Evolutionary conservation across 2,329 filamentous ascomycete genomes (phyloP), one percentile per base, ranked within the genome.

Genomic region (Cladophialophora bantiana): DNA sequence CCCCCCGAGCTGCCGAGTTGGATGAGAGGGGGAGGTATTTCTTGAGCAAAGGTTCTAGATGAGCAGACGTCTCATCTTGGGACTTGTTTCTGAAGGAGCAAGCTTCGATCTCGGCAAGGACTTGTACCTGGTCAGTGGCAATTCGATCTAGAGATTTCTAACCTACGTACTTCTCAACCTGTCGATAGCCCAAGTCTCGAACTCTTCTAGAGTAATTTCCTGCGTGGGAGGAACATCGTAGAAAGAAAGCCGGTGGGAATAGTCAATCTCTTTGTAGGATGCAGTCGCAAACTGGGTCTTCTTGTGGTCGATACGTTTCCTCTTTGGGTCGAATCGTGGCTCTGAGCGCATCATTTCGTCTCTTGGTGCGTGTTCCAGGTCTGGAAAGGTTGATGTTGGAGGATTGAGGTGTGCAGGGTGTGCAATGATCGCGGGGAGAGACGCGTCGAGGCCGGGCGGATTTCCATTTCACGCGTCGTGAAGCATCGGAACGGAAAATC

Each of bases 181-280:
- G 75, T 96, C 92, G 75, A 99, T 98, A 10, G 94, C 95, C 95
- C 95, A 99, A 85, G 97, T 93, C 78, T 99, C 95, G 75, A 99
- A 99, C 77, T 99, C 90, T 77, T 99, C 95, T 50, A 99, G 88
- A 0, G 93, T 96, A 73, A 99, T 95, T 76, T 99, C 95, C 56
- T 91, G 91, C 0, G 93, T 97, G 0, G 95, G 95, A 54, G 95
- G 92, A 32, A 90, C 85, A 52, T 88, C 83, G 81, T 99, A 99
- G 80, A 97, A 94, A 83, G 96, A 99, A 75, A 99, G 86, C 64
- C 94, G 90, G 78, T 94, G 86, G 13, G 90, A 88, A 77, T 98
- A 99, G 52, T 90, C 85, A 64, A 90, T 85, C 71, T 93, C 88
- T 78, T 92, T 89, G 83, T 89, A 97, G 63, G 85, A 83, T 18